Base-by-base conservation (phyloP, 805 yeast genomes). In the Suhomyces prunicola region DNA sequence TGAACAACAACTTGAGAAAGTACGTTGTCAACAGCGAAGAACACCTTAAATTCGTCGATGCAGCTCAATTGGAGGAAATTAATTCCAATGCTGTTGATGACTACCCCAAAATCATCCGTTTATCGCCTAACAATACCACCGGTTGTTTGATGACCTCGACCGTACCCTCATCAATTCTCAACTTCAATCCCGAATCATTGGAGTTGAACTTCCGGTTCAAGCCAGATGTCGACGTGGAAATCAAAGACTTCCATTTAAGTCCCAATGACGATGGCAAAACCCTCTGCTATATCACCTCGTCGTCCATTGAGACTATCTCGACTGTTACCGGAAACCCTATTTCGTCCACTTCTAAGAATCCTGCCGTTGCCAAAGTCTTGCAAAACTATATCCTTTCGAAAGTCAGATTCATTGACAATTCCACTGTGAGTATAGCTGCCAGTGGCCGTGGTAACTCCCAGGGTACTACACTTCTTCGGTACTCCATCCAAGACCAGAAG, bases 1-100 rank as follows among this genome's bases (percentile, higher is more conserved):
- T 77, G 56, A 89, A 90, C 67, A 81, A 84, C 60, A 92, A 88
- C 69, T 68, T 93, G 62, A 74, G 96, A 53, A 85, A 86, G 65
- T 88, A 81, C 61, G 75, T 76, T 22, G 84, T 71, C 62, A 81
- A 79, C 52, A 58, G 57, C 26, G 80, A 83, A 51, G 85, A 86
- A 46, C 89, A 84, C 64, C 71, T 85, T 58, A 80, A 82, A 55
- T 83, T 81, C 60, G 76, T 80, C 15, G 84, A 80, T 51, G 79
- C 87, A 27, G 80, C 83, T 46, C 90, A 86, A 67, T 71, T 82
- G 55, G 84, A 52, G 69, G 83, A 74, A 60, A 49, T 79, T 56
- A 55, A 69, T 76, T 57, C 60, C 44, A 71, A 67, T 13, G 62
- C 63, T 40, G 57, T 58, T 10, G 82, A 80, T 10, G 87, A 82